Conservation (phyloP, 169 alveolate genomes). For the Theileria luwenshuni region DNA sequence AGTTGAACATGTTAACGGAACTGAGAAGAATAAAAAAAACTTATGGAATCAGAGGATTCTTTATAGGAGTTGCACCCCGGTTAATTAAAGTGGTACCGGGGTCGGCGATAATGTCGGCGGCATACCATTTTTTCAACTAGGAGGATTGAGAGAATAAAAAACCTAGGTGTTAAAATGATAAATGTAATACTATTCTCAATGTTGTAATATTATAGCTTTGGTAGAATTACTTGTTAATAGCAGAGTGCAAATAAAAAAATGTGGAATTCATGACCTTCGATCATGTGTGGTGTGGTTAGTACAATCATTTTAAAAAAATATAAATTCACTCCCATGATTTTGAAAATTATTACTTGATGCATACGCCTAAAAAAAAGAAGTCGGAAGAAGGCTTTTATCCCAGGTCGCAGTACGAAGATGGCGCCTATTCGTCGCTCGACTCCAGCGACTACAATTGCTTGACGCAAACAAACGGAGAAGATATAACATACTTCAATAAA, state of each 20-base stretch:
- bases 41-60: conserved; percentile 56
- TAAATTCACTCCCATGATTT: too few species aligned
- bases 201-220: neutral
- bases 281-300: too few species aligned
- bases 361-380: conserved; percentile 27
- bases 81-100: conserved; percentile 64
- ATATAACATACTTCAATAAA: neutral
- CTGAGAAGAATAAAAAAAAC: conserved; percentile 25
- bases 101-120: conserved; percentile 64
- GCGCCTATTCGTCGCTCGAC: neutral
- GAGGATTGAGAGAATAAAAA: neutral
- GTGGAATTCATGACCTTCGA: too few species aligned
- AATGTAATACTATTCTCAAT: too few species aligned
- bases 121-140: conserved; percentile 54
- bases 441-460: conserved; percentile 12
- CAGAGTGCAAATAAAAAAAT: too few species aligned
- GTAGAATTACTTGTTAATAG: too few species aligned
- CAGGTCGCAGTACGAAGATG: conserved; percentile 7
- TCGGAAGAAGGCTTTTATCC: conserved; percentile 32
- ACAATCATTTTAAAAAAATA: neutral
- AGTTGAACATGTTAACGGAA: conserved; percentile 30
- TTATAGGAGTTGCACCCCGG: conserved; percentile 61
- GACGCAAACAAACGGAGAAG: conserved; percentile 3
- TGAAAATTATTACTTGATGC: conserved; percentile 3
- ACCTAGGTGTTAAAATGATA: neutral